Base-by-base conservation (phyloP, 23 red algal species). In the Pyropia haitanensis region DNA sequence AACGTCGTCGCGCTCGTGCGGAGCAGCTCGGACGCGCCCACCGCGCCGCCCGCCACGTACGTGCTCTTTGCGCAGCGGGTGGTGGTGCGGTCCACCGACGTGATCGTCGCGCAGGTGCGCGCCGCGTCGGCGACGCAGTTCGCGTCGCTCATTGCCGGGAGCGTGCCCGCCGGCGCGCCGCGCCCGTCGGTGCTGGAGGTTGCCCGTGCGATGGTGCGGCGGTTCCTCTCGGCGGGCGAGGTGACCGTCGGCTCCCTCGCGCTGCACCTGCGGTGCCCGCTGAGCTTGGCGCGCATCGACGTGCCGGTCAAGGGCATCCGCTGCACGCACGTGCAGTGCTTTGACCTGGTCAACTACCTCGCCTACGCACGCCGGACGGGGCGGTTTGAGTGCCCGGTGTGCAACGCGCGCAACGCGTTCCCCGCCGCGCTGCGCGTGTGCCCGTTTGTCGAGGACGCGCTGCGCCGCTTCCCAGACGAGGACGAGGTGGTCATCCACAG, bases 321-420 rank as follows among this genome's bases (percentile, higher is more conserved):
- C 17, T 90, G 85, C 53, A 56, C 65, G 26, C 85, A 90, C 68
- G 51, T 90, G 14, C 85, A 90, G 65, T 90, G 85, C 56, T 90
- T 90, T 69, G 85, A 90, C 32, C 49, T 90, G 34, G 49, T 44
- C 31, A 76, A 60, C 51, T 90, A 75, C 50, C 44, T 90, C 2
- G 76, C 57, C 29, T 90, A 81, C 53, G 52, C 85, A n/a, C 17
- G 76, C 22, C 51, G 72, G n/a, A 90, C 68, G 53, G 64, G 61
- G 17, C 72, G 75, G 58, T 81, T 90, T 58, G 81, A 75, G 15
- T 86, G 81, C 27, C 81, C 81, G 14, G 81, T 86, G 0, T 86
- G 81, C 56, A 86, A 86, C 81, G 63, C 66, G 56, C 29, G 49
- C 28, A 76, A 67, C 13, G 59, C 60, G 16, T 48, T 67, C 4